phyloP scores from a whole-genome alignment of 164 flowering plant species.

The Hamamelis virginiana region DNA sequence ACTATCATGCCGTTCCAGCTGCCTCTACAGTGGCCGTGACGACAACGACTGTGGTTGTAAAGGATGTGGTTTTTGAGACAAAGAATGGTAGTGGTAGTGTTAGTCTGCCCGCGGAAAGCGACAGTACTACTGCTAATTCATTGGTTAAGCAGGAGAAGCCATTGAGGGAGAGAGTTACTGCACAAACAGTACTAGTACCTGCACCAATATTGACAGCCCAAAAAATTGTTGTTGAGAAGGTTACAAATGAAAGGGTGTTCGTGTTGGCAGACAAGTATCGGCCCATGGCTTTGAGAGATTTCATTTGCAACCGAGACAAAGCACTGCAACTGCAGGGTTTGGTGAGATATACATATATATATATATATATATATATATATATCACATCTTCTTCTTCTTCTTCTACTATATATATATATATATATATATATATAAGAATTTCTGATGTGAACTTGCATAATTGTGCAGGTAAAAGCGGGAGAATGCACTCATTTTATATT shows the following conservation, averaged over 20 bases:
- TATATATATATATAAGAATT: not conserved
- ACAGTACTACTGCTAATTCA: not conserved
- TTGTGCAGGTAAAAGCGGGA: conserved; percentile 31
- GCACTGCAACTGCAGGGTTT: conserved; percentile 36
- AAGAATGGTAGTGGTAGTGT: not conserved
- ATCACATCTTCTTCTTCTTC: not conserved
- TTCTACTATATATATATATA: not conserved
- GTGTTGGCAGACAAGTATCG: conserved; percentile 55
- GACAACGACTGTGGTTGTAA: not conserved
- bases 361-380: not conserved
- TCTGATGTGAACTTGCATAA: not conserved
- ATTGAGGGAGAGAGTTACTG: conserved; percentile 57
- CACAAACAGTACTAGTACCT: conserved; percentile 2
- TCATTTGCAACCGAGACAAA: conserved; percentile 52
- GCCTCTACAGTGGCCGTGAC: not conserved
- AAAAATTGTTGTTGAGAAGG: not conserved
- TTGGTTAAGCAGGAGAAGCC: conserved; percentile 32
- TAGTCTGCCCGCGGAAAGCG: not conserved
- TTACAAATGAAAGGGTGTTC: conserved; percentile 15
- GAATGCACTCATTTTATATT: conserved; percentile 55
- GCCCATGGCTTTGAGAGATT: conserved; percentile 44
- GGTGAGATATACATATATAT: conserved; percentile 25
- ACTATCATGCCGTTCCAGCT: not conserved
- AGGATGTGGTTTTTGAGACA: not conserved
- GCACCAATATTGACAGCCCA: not conserved